Conservation (phyloP, 2,329 filamentous ascomycete species). For the Penicillium freii region DNA sequence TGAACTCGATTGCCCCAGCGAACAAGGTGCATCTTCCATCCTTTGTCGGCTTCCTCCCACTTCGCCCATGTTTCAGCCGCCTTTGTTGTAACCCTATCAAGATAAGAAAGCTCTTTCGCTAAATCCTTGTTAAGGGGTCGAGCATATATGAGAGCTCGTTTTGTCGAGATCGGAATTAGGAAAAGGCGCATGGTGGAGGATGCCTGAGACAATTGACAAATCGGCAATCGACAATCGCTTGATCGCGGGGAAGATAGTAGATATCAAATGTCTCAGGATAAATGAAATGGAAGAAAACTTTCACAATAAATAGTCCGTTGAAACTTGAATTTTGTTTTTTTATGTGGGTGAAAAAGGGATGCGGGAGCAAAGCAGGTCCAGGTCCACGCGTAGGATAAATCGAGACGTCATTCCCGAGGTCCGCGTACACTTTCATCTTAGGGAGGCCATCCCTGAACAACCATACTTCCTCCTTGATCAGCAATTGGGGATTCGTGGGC, state of each 20-base stretch:
- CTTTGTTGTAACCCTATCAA: slow-evolving; percentile 69
- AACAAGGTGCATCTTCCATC: slow-evolving; percentile 87
- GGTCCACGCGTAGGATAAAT: not conserved
- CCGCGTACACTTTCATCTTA: not conserved
- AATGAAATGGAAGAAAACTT: not conserved
- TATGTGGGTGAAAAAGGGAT: slow-evolving; percentile 6
- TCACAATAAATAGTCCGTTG: not conserved
- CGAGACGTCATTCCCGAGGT: slow-evolving; percentile 9
- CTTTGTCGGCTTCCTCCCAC: slow-evolving; percentile 80
- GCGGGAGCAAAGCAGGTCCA: slow-evolving; percentile 5
- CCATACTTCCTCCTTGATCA: not conserved
- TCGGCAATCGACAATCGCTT: not conserved
- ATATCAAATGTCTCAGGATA: not conserved
- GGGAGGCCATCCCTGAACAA: slow-evolving; percentile 1
- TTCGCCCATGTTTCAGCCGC: slow-evolving; percentile 75
- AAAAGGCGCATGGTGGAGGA: slow-evolving; percentile 76
- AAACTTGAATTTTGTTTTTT: slow-evolving; percentile 4
- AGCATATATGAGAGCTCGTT: slow-evolving; percentile 88
- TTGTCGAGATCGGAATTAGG: slow-evolving; percentile 87
- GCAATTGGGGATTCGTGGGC: slow-evolving; percentile 7
- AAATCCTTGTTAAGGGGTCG: slow-evolving; percentile 65
- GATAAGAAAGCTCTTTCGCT: slow-evolving; percentile 50
- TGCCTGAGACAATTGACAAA: not conserved
- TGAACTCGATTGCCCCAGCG: slow-evolving; percentile 82
- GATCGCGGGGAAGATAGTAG: not conserved